These are phyloP conservation scores for Myxozyma udenii DNA, from an alignment of 805 yeast genomes.

Conservation along the genomic window DNA sequence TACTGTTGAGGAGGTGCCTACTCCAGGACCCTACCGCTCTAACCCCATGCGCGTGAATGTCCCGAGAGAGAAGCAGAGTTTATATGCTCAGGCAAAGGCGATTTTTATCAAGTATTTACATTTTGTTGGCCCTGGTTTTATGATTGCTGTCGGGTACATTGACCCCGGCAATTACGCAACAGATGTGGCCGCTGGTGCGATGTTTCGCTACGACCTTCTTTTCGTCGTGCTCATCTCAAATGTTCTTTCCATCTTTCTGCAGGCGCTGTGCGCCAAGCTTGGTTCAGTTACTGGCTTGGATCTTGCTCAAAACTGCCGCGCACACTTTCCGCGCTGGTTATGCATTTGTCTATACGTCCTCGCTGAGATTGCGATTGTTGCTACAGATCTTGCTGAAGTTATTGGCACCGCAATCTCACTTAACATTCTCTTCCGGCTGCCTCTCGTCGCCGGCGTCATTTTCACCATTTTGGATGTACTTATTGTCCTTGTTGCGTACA, in stretches of 20 bases:
- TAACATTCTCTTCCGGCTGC: conserved; percentile 75
- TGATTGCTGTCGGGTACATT: conserved; percentile 94
- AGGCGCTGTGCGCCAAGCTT: conserved; percentile 75
- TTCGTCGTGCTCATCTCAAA: conserved; percentile 79
- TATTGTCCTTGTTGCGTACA: conserved; percentile 80
- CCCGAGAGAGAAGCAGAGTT: no score
- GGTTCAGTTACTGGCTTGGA: conserved; percentile 95
- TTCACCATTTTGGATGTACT: conserved; percentile 83
- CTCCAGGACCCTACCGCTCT: no score
- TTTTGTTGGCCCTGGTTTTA: conserved; percentile 91
- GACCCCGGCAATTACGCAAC: conserved; percentile 98
- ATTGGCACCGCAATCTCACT: conserved; percentile 96
- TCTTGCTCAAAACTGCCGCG: conserved; percentile 80
- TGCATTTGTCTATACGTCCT: conserved; percentile 56
- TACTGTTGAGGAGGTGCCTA: conserved; percentile 1
- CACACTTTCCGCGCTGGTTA: conserved; percentile 61
- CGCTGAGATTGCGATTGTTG: conserved; percentile 88
- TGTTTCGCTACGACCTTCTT: conserved; percentile 71
- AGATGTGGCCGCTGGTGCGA: conserved; percentile 91
- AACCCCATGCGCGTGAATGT: no score
- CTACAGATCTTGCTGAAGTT: conserved; percentile 95
- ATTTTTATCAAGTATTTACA: conserved; percentile 49
- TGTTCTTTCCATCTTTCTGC: conserved; percentile 81
- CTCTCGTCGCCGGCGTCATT: conserved; percentile 77
- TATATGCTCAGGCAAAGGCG: not conserved